Percentiles rank a stretch among this genome's conserved stretches.
Conservation (phyloP, 306 rosid genomes). For the barrel medic (Medicago truncatula) region DNA sequence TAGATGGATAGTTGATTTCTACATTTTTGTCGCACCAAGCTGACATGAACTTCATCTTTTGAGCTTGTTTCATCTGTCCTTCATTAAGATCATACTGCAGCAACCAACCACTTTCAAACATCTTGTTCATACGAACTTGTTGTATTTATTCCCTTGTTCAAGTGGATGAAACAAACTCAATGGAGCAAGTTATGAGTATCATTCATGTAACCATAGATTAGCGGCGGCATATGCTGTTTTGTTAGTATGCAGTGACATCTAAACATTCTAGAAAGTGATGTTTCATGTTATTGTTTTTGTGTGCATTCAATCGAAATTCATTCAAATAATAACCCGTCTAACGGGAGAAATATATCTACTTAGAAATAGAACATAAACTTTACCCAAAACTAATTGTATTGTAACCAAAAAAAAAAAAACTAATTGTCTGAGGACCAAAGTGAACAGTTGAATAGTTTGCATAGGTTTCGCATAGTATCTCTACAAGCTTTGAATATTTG, state of each 20-base stretch:
- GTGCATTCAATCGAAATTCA: background rate
- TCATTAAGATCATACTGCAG: background rate
- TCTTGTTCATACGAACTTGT: slow-evolving; percentile 5
- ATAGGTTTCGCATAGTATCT: too few relatives aligned
- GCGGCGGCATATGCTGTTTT: background rate
- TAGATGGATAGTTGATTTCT: slow-evolving; percentile 1
- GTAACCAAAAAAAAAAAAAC: too few relatives aligned
- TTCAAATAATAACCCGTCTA: background rate
- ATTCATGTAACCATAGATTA: slow-evolving; percentile 30
- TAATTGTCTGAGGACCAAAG: too few relatives aligned
- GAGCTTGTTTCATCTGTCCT: slow-evolving; percentile 1
- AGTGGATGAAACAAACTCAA: slow-evolving; percentile 16
- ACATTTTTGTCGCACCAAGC: background rate
- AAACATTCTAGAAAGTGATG: slow-evolving; percentile 2
- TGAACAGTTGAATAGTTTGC: too few relatives aligned
- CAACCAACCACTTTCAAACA: slow-evolving; percentile 13
- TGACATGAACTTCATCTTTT: slow-evolving; percentile 20
- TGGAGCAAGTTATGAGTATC: slow-evolving; percentile 28
- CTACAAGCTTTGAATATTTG: too few relatives aligned
- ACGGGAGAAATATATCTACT: too few relatives aligned
- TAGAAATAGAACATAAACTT: too few relatives aligned
- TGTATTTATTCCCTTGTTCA: slow-evolving; percentile 19
- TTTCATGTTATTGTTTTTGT: background rate
- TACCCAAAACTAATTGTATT: too few relatives aligned
- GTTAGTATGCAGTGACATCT: slow-evolving; percentile 1